Evolutionary conservation across 1,139 yeast genomes (phyloP).

Genomic region (Schizosaccharomyces versatilis): DNA sequence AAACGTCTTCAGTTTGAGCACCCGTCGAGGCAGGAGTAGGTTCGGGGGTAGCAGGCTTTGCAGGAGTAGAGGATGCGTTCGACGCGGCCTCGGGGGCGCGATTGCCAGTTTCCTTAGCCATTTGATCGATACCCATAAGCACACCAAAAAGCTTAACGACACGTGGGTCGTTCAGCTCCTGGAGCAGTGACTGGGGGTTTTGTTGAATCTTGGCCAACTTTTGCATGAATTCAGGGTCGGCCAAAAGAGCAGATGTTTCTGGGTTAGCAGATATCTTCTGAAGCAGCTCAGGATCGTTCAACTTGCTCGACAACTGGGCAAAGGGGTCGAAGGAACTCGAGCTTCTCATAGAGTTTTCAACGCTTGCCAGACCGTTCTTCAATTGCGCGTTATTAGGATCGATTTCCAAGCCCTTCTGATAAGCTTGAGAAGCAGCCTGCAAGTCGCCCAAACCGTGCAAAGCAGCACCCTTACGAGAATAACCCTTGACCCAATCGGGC

Average conservation of each 20-base stretch:
- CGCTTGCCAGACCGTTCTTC: constrained; percentile 52
- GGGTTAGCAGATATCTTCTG: constrained; percentile 62
- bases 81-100: constrained; percentile 8
- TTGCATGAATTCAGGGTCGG: constrained; percentile 63
- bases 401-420: constrained; percentile 59
- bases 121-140: constrained; percentile 54
- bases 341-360: constrained; percentile 30
- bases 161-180: constrained; percentile 43
- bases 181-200: constrained; percentile 30
- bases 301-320: constrained; percentile 38
- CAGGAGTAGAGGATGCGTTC: not conserved
- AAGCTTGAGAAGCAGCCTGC: constrained; percentile 34
- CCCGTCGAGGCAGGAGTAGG: constrained; percentile 18
- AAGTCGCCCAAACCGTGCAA: constrained; percentile 58
- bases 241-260: constrained; percentile 65
- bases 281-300: constrained; percentile 60
- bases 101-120: constrained; percentile 20
- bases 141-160: constrained; percentile 76
- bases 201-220: constrained; percentile 43
- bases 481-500: constrained; percentile 82
- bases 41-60: constrained; percentile 13
- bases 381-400: constrained; percentile 78
- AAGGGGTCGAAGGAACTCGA: constrained; percentile 15
- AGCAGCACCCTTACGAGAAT: constrained; percentile 85
- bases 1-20: constrained; percentile 15